A percentile compares a stretch with the other conserved stretches of the same genome.
Conservation (phyloP, 306 rosid genomes). For the Vigna mungo region DNA sequence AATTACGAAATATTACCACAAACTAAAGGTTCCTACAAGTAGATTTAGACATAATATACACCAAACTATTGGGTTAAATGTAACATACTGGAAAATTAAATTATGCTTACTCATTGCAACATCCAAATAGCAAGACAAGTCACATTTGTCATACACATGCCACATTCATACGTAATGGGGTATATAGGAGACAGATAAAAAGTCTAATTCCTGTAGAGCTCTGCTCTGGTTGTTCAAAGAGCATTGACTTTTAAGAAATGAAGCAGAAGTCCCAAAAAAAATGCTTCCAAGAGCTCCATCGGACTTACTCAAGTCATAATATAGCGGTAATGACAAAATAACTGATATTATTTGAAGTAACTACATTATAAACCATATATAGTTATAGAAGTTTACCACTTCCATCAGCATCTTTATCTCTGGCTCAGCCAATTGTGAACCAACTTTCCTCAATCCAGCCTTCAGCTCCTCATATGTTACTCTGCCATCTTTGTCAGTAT, state of each 20-base stretch:
- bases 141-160: neutral
- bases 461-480: conserved; percentile 84
- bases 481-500: conserved; percentile 84
- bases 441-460: conserved; percentile 84
- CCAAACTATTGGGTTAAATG: neutral
- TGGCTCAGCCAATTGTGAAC: conserved; percentile 93
- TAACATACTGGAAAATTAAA: neutral
- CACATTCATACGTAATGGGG: neutral
- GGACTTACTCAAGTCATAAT: neutral
- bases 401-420: conserved; percentile 99
- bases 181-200: neutral
- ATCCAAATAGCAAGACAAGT: neutral
- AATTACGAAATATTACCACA: neutral
- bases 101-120: neutral
- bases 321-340: conserved; percentile 7
- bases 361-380: neutral
- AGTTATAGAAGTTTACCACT: conserved; percentile 68
- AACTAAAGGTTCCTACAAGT: neutral
- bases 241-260: neutral
- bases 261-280: conserved; percentile 28
- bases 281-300: conserved; percentile 35
- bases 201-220: neutral
- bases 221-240: neutral
- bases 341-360: conserved; percentile 19
- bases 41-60: neutral